Base-by-base conservation (phyloP, 345 rosid species). In the Eucalyptus viminalis region DNA sequence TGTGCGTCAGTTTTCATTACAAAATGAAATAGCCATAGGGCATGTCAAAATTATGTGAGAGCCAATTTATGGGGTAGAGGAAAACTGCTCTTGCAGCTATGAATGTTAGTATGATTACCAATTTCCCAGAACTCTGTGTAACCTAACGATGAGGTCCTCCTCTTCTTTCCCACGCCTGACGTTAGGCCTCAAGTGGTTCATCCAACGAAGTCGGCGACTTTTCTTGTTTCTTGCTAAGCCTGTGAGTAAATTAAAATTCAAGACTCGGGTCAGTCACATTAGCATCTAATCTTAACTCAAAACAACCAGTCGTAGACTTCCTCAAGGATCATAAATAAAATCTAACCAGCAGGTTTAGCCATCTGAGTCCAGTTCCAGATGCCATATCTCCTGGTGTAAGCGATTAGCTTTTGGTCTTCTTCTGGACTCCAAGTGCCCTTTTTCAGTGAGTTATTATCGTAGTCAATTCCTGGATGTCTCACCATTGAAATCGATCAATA, bases 161-260 rank as follows among this genome's bases (percentile, higher is more conserved):
- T 90, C 91, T 49, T 86, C 88, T 51, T 86, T 53, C 44, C 88
- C 91, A 7, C 49, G 87, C 80, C 86, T 86, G 13, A 90, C 45
- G 81, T 90, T 88, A 43, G 91, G 91, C 86, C 87, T 34, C 45
- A 90, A 29, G 62, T 88, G 80, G 54, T 88, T 88, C 91, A 90
- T 69, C 88, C 90, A 88, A 49, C 88, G 90, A 88, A 90, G 91
- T 62, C 87, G 47, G 86, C 91, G 86, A 58, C 90, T 90, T 90
- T 90, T 25, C 90, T 88, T 87, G 2, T 65, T 86, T 58, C 91
- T 86, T 40, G 88, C 45, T 54, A 90, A 76, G 25, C 89, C 91
- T 88, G 44, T 69, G 80, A 69, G 80, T 69, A 16, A 69, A 34
- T 17, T 2, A 22, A 69, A 69, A 9, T 69, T n/a, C 80, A 69